Conservation (phyloP, 148 eudicot genomes). For the Vaccinium macrocarpon region DNA sequence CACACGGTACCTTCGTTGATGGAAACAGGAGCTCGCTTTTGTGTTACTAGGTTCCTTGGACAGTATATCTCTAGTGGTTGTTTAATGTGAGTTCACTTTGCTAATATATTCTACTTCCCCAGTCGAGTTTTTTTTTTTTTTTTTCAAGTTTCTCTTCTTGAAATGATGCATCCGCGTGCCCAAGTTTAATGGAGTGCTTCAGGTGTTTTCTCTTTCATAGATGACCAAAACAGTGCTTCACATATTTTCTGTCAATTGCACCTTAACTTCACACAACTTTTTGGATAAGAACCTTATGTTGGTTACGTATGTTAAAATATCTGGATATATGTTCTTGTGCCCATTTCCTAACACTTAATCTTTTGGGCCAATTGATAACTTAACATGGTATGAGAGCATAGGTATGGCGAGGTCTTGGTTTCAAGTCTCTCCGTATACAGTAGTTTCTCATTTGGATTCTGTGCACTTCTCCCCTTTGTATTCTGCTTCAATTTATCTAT, state of each 20-base stretch:
- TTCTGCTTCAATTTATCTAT: too few species aligned
- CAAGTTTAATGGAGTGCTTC: neutral
- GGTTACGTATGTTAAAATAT: neutral
- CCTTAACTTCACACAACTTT: neutral
- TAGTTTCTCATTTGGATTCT: too few species aligned
- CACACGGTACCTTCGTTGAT: conserved; percentile 73
- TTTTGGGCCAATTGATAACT: too few species aligned
- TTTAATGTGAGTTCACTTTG: conserved; percentile 60
- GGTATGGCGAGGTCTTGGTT: too few species aligned
- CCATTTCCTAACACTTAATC: neutral
- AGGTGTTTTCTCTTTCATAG: neutral
- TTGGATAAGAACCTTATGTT: neutral
- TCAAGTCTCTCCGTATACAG: too few species aligned
- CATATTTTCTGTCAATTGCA: neutral
- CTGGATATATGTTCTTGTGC: neutral
- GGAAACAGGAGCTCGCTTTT: conserved; percentile 70
- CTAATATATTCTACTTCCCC: neutral
- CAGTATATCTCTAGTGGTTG: conserved; percentile 61
- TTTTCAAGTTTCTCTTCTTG: neutral
- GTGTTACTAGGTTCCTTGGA: conserved; percentile 60
- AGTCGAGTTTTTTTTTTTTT: neutral
- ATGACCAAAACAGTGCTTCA: neutral
- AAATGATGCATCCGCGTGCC: neutral
- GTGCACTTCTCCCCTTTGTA: too few species aligned
- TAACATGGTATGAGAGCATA: too few species aligned